phyloP scores from a whole-genome alignment of 192 early-diverging fungal genomes.

The Nowakowskiella sp. region DNA sequence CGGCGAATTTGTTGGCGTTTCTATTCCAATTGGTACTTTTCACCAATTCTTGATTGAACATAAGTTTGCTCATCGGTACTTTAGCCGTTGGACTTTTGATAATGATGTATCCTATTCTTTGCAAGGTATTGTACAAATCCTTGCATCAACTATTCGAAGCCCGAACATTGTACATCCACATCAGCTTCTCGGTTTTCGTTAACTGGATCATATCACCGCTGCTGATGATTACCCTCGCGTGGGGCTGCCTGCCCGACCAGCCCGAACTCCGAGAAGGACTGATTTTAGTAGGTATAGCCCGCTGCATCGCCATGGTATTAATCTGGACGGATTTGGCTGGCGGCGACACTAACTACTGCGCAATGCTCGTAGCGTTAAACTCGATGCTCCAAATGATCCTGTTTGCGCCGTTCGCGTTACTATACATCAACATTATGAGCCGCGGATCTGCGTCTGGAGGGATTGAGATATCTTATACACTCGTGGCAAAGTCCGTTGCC shows the following conservation, averaged over 20 bases:
- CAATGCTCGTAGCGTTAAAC: conserved; percentile 63
- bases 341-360: conserved; percentile 61
- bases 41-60: neutral
- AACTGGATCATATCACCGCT: conserved; percentile 64
- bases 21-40: conserved; percentile 49
- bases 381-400: conserved; percentile 57
- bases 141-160: conserved; percentile 6
- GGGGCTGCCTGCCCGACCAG: conserved; percentile 58
- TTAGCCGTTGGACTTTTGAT: conserved; percentile 49
- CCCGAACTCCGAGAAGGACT: conserved; percentile 58
- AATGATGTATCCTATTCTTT: conserved; percentile 74
- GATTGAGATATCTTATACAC: conserved; percentile 9
- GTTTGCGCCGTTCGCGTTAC: conserved; percentile 50
- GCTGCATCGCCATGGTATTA: conserved; percentile 74
- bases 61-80: no score
- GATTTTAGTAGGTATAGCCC: conserved; percentile 40
- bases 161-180: conserved; percentile 3
- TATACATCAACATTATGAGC: conserved; percentile 48
- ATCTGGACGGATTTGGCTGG: conserved; percentile 65
- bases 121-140: conserved; percentile 43
- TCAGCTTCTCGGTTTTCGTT: conserved; percentile 46
- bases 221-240: conserved; percentile 58
- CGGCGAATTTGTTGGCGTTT: conserved; percentile 54
- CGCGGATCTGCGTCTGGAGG: conserved; percentile 45
- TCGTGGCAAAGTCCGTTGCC: conserved; percentile 34